Conservation (phyloP, 768 basidiomycete genomes). For the Phlebiopsis flavidoalba region DNA sequence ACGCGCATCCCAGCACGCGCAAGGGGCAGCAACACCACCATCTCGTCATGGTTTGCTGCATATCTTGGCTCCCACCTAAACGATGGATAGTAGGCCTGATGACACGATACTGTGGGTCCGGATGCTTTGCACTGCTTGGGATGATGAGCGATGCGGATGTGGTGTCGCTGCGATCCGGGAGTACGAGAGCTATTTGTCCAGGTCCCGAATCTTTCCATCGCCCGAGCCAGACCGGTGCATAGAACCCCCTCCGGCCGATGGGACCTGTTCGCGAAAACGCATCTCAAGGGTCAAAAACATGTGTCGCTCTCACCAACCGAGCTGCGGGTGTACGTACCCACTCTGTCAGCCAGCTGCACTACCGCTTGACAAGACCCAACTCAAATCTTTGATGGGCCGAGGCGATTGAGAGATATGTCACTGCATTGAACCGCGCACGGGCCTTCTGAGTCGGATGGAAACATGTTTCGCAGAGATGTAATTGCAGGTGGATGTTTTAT, state of each 20-base stretch:
- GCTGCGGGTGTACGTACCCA: neutral
- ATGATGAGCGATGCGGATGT: neutral
- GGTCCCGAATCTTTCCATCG: neutral
- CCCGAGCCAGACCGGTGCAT: neutral
- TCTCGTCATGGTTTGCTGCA: neutral
- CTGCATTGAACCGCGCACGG: conserved; percentile 15
- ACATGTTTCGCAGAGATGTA: conserved; percentile 3
- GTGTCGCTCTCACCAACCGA: neutral
- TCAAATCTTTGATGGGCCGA: neutral
- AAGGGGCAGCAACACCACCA: conserved; percentile 23
- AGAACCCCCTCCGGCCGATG: neutral
- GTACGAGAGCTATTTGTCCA: conserved; percentile 1
- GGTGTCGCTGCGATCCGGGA: neutral
- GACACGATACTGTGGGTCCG: no score
- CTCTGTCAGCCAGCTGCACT: neutral
- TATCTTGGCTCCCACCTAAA: neutral
- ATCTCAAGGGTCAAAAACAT: neutral
- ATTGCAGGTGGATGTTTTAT: neutral
- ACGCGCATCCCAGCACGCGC: conserved; percentile 25
- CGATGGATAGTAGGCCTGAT: no score
- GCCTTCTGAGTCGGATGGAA: conserved; percentile 14
- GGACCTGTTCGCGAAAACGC: neutral
- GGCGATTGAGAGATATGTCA: neutral
- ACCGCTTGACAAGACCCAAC: neutral
- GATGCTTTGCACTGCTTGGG: neutral